Evolutionary conservation across 192 early-diverging fungal species (phyloP).

Genomic region (Phycomyces nitens): DNA sequence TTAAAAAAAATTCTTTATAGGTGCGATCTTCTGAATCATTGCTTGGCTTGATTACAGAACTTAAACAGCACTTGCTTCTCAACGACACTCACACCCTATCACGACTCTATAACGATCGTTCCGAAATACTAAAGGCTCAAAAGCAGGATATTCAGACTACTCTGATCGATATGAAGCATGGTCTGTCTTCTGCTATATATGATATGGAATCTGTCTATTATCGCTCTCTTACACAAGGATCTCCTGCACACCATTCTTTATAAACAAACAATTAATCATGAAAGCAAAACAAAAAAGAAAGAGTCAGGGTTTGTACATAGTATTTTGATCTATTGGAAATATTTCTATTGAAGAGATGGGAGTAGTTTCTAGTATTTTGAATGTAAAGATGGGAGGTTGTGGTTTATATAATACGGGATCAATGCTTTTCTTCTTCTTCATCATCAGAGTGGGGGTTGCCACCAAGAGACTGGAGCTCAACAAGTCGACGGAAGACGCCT

Average conservation of each 20-base stretch:
- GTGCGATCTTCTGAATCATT: slow-evolving; percentile 47
- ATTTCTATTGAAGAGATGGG: too few species aligned
- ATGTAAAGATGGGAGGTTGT: too few species aligned
- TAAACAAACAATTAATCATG: not conserved
- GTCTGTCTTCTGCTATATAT: slow-evolving; percentile 43
- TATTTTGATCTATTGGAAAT: not conserved
- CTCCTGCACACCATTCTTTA: not conserved
- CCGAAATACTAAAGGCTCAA: slow-evolving; percentile 33
- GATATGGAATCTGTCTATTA: slow-evolving; percentile 47
- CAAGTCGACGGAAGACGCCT: slow-evolving; percentile 35
- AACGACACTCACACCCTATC: slow-evolving; percentile 50
- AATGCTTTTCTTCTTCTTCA: not conserved
- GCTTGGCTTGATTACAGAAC: slow-evolving; percentile 43
- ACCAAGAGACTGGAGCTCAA: slow-evolving; percentile 33
- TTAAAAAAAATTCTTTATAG: slow-evolving; percentile 17
- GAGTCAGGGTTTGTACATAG: not conserved
- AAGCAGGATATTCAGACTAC: slow-evolving; percentile 42
- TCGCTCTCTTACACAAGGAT: slow-evolving; percentile 19
- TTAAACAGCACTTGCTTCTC: slow-evolving; percentile 47
- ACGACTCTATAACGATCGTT: slow-evolving; percentile 31
- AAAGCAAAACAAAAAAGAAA: not conserved
- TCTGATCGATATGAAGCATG: slow-evolving; percentile 38
- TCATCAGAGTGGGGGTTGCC: not conserved
- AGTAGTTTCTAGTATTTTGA: too few species aligned
- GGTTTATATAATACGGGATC: too few species aligned